Base-by-base conservation (phyloP, 768 basidiomycete species). In the Cyclocybe cylindracea region DNA sequence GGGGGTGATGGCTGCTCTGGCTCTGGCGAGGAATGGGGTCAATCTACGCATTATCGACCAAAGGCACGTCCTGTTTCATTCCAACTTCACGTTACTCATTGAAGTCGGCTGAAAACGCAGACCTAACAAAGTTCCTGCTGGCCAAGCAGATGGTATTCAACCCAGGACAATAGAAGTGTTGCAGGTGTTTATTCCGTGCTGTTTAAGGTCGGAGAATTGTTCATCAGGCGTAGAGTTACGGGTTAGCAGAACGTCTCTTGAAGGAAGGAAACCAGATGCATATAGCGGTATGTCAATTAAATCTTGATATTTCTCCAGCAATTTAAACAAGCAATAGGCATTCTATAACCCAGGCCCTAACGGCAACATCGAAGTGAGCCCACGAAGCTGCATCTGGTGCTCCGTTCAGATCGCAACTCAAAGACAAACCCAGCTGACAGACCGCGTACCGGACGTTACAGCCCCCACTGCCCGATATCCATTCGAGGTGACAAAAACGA, bases 1-100 rank as follows among this genome's bases (percentile, higher is more conserved):
- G 13, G 78, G 89, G 2, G 64, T 89, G 3, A 88, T 91, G 86
- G 85, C 83, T 52, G 81, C 80, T 19, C 84, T 85, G 61, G 84
- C 78, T 2, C 74, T 88, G 33, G 78, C 74, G 7, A 75, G 62
- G 39, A 80, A 82, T 7, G 84, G 84, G 0, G 68, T 87, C 33
- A 75, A 78, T 34, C 80, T 86, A 18, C 73, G 79, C 7, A 79
- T 88, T 36, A 64, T 88, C 37, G 86, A 88, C 61, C 70, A 83
- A 63, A 70, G 81, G 82, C 79, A 41, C n/a, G 62, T 61, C 8
- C 8, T 43, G 14, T 40, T 50, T 44, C 24, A 34, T 41, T 31
- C 6, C 2, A 32, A 9, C 7, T 33, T 16, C 7, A 19, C 3
- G 18, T 16, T 48, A 10, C 2, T 3, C 6, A 14, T 11, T 8